A percentile compares a stretch with the other conserved stretches of the same genome.
Conservation (phyloP, 257 asterid species). For the Verbena officinalis region DNA sequence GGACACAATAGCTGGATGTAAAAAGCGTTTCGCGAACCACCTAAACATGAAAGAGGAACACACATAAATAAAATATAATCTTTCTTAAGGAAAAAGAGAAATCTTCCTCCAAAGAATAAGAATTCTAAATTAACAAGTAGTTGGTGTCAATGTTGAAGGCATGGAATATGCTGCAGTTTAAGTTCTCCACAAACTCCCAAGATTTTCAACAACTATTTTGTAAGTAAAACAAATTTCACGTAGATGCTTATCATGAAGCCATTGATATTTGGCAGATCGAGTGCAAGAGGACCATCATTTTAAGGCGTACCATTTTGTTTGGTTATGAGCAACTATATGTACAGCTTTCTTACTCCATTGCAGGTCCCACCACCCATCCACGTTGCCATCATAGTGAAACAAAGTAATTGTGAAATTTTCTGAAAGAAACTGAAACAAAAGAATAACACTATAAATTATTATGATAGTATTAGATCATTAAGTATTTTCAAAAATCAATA, state of each 20-base stretch:
- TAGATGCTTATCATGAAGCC: no score
- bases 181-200: no score
- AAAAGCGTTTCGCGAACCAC: conserved; percentile 95
- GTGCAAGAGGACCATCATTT: no score
- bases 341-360: conserved; percentile 78
- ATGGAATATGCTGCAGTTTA: no score
- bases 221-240: no score
- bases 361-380: conserved; percentile 89
- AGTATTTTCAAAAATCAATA: conserved; percentile 9
- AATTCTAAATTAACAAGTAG: no score
- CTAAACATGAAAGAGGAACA: conserved; percentile 42
- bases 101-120: no score
- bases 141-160: no score
- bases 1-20: conserved; percentile 84
- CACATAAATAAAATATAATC: not conserved
- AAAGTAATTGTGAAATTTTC: conserved; percentile 78
- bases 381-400: conserved; percentile 87
- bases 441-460: conserved; percentile 26
- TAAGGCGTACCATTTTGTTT: conserved; percentile 78
- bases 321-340: conserved; percentile 82
- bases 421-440: conserved; percentile 80
- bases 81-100: not conserved
- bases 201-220: no score
- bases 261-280: not conserved
- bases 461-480: conserved; percentile 12